phyloP scores from a whole-genome alignment of 1,284 basidiomycete genomes.

The Sporisorium sorghi region DNA sequence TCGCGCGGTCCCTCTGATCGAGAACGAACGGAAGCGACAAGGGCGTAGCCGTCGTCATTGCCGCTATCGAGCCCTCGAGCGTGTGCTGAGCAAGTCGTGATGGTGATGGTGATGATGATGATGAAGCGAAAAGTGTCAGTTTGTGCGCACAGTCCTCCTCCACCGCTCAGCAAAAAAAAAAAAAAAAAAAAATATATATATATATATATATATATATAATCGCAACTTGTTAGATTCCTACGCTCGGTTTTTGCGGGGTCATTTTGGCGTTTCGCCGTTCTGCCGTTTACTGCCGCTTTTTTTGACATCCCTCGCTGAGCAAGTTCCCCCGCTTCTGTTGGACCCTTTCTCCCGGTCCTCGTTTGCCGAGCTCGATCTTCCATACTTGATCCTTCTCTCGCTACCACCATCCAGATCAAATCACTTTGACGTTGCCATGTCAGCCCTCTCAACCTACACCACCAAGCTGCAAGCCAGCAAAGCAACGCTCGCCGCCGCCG shows the following conservation, averaged over 20 bases:
- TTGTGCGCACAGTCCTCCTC: conserved; percentile 17
- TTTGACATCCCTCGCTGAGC: too few relatives aligned
- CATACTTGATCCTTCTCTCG: background rate
- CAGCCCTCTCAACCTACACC: conserved; percentile 21
- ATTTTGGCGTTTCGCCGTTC: background rate
- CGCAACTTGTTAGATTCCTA: conserved; percentile 3
- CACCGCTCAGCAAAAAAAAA: too few relatives aligned
- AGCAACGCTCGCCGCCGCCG: conserved; percentile 31
- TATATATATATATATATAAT: too few relatives aligned
- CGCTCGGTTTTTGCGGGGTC: too few relatives aligned
- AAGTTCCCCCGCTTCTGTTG: conserved; percentile 3
- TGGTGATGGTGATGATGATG: background rate
- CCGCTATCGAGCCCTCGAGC: background rate
- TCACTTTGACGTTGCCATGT: conserved; percentile 1
- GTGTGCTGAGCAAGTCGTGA: background rate
- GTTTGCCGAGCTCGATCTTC: conserved; percentile 5
- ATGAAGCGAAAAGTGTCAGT: conserved; percentile 8
- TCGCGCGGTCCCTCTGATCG: conserved; percentile 7
- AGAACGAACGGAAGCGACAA: conserved; percentile 34
- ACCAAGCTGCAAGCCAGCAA: conserved; percentile 27
- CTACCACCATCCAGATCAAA: conserved; percentile 2
- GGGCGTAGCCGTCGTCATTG: conserved; percentile 36
- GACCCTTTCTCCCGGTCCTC: conserved; percentile 8
- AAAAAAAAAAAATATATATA: too few relatives aligned
- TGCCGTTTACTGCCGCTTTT: conserved; percentile 1